phyloP scores from a whole-genome alignment of 345 rosid species.

The Bretschneidera sinensis region DNA sequence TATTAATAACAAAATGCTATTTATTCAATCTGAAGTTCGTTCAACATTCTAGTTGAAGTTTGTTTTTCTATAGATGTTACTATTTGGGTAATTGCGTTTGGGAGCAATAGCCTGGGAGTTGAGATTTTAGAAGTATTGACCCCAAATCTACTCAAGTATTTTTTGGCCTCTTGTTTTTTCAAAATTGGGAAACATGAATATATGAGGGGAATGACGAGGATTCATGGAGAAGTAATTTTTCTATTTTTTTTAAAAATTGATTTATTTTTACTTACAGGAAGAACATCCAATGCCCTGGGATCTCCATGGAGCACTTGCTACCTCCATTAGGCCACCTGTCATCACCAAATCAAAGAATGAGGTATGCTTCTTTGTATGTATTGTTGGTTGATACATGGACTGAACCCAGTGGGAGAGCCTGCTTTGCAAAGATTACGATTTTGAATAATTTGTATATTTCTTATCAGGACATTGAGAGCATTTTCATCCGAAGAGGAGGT shows the following conservation, averaged over 20 bases:
- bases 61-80: too few species aligned
- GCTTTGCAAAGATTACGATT: neutral
- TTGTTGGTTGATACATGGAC: neutral
- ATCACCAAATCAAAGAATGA: slow-evolving; percentile 52
- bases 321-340: slow-evolving; percentile 34
- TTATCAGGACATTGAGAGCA: slow-evolving; percentile 46
- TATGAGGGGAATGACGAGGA: neutral
- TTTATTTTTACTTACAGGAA: slow-evolving; percentile 44
- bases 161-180: neutral
- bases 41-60: too few species aligned
- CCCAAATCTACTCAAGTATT: neutral
- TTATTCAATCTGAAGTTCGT: too few species aligned
- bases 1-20: too few species aligned
- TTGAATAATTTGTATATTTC: slow-evolving; percentile 3
- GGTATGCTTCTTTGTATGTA: slow-evolving; percentile 37
- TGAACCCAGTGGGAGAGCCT: neutral
- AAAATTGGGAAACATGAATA: neutral
- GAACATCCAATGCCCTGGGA: slow-evolving; percentile 38
- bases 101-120: too few species aligned
- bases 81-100: too few species aligned
- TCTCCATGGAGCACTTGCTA: slow-evolving; percentile 29
- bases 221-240: neutral
- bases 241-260: neutral
- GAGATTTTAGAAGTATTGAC: too few species aligned
- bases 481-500: slow-evolving; percentile 71